Conservation (phyloP, 768 basidiomycete species). For the Porphyrellus cyaneotinctus region DNA sequence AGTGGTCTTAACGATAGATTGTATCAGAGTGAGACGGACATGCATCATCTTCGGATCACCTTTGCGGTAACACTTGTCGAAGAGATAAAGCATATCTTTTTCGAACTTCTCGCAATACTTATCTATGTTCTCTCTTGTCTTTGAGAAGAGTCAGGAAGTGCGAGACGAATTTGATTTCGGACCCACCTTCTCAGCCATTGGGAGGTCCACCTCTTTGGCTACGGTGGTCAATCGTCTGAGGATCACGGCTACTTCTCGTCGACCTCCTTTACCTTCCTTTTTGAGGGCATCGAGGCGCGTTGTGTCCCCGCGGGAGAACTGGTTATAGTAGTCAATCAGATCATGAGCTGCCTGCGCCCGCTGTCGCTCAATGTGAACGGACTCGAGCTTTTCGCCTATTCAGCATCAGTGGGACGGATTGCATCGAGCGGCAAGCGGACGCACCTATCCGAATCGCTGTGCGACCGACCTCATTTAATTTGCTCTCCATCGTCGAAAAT, state of each 20-base stretch:
- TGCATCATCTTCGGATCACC: slow-evolving; percentile 99
- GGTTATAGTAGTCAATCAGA: slow-evolving; percentile 90
- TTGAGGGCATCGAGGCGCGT: slow-evolving; percentile 67
- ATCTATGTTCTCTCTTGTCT: slow-evolving; percentile 91
- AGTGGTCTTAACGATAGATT: slow-evolving; percentile 3
- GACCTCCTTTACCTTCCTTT: slow-evolving; percentile 86
- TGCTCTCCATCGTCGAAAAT: slow-evolving; percentile 84
- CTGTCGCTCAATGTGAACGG: slow-evolving; percentile 86
- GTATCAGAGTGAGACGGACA: slow-evolving; percentile 42
- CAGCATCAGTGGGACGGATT: slow-evolving; percentile 5
- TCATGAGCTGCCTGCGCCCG: slow-evolving; percentile 93
- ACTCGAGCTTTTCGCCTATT: slow-evolving; percentile 91
- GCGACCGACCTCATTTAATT: slow-evolving; percentile 89
- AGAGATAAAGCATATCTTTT: slow-evolving; percentile 95
- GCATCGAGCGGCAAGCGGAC: background rate
- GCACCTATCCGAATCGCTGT: slow-evolving; percentile 91
- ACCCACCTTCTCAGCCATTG: slow-evolving; percentile 72
- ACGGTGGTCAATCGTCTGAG: slow-evolving; percentile 81
- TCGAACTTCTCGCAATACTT: slow-evolving; percentile 98
- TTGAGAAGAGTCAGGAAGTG: background rate
- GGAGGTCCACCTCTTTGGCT: slow-evolving; percentile 90
- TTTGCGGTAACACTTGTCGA: slow-evolving; percentile 92
- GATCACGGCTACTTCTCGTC: slow-evolving; percentile 84
- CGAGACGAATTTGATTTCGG: background rate
- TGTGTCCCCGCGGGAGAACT: slow-evolving; percentile 81